Base-by-base conservation (phyloP, 2,329 filamentous ascomycete genomes). In the Cercospora sojina region DNA sequence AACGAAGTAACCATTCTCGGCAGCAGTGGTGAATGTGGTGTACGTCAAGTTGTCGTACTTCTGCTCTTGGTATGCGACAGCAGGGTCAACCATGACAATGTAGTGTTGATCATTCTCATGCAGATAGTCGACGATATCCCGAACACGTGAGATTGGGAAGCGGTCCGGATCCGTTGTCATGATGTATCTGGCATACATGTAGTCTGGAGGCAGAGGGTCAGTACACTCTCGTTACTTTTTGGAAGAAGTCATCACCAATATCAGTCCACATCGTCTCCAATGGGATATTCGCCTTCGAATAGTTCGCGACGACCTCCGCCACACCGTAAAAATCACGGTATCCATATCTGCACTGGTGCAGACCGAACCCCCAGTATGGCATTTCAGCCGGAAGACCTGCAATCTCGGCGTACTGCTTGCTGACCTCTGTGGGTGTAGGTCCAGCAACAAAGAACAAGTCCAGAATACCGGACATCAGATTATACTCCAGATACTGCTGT, bases 401-500 rank as follows among this genome's bases (percentile, higher is more conserved):
- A 9, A 84, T 74, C 7, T 82, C 80, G 2, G 82, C 78, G 66
- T 84, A 85, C 68, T 84, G 83, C 70, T 77, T 76, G 12, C 81
- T 80, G 5, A 83, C 83, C 9, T 82, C 77, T 8, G 75, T 76
- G 2, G 83, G 83, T 12, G 77, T 71, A 2, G 79, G 79, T 2
- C 83, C 83, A 32, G 82, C 78, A 62, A 85, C 65, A 72, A 85
- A 84, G 75, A 84, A 85, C 23, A 85, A 73, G 76, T 93, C 92
- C 1, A 95, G 75, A 25, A 93, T 84, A 6, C 92, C 91, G 5
- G 91, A 91, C 0, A 93, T 82, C 1, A 87, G 86, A 75, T 93
- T 92, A 80, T 93, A 94, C 78, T 93, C 90, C 4, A 95, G 83
- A 65, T 88, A 91, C 74, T 93, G 88, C 7, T 85, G 82, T 3